Base-by-base conservation (phyloP, 192 early-diverging fungal genomes). In the Backusella circina region DNA sequence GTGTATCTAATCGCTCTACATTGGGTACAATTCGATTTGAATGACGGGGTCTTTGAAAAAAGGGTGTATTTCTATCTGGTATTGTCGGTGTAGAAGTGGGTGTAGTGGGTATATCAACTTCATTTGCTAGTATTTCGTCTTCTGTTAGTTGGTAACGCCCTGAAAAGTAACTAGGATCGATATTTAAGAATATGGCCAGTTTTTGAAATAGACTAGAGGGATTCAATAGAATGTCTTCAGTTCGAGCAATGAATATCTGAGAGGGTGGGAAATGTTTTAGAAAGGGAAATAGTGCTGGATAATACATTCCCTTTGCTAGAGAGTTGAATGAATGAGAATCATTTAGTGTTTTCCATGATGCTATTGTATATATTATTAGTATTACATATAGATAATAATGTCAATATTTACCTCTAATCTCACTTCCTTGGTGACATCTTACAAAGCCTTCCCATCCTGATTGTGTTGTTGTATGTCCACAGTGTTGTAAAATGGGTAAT, bases 301-400 rank as follows among this genome's bases (percentile, higher is more conserved):
- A 77, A 37, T 81, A 81, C 80, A 81, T 81, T 65, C 80, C 80
- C 31, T 75, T 73, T 8, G 76, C 71, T 7, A 81, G 72, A 5
- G 39, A 73, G 30, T 81, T 76, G 32, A 77, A 81, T 44, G 21
- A 50, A 8, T 78, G 64, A 39, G 44, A 9, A 18, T 47, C 41
- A 28, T 70, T 41, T 30, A 41, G 30, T 6, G 37, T 15, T 30
- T 28, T 70, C 69, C 69, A 70, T 30, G 69, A 70, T 16, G 69
- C 69, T 67, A 35, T 67, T n/a, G 9, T 1, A 35, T 31, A 12
- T 2, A 51, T 51, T 15, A 21, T 26, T 23, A 10, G 38, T 39
- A 2, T 2, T 37, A 65, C 15, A 1, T 65, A 64, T 16, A 12
- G 26, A 70, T 5, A 31, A 64, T 23, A 38, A 23, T 4, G 23